Evolutionary conservation across 2,329 filamentous ascomycete species (phyloP).

Genomic region (Penicillium crustosum): DNA sequence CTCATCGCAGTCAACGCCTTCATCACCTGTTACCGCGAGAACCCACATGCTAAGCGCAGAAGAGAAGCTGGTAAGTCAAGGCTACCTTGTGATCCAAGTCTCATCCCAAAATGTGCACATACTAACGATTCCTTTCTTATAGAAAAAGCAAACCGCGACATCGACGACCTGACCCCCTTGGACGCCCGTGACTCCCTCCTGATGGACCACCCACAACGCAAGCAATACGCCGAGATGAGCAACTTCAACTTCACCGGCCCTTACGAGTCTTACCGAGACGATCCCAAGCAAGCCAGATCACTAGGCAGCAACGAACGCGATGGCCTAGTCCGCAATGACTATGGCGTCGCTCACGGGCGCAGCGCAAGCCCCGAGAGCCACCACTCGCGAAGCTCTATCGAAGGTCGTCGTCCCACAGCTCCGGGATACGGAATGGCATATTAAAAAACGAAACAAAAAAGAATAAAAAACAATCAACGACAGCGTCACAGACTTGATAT

Average conservation of each 20-base stretch:
- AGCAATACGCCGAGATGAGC: slow-evolving; percentile 39
- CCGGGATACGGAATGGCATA: slow-evolving; percentile 39
- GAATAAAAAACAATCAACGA: background rate
- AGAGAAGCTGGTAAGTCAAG: slow-evolving; percentile 78
- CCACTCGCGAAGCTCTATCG: slow-evolving; percentile 32
- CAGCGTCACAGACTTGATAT: slow-evolving; percentile 2
- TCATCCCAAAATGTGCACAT: slow-evolving; percentile 20
- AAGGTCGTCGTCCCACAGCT: slow-evolving; percentile 31
- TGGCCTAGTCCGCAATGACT: slow-evolving; percentile 32
- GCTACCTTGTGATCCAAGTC: background rate
- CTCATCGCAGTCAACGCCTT: slow-evolving; percentile 88
- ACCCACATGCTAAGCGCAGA: slow-evolving; percentile 83
- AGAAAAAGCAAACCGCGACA: slow-evolving; percentile 75
- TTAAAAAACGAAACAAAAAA: slow-evolving; percentile 15
- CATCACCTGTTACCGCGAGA: slow-evolving; percentile 77
- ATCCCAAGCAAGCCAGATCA: slow-evolving; percentile 28
- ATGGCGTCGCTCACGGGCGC: slow-evolving; percentile 30
- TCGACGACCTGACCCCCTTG: slow-evolving; percentile 80
- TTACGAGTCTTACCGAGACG: slow-evolving; percentile 43
- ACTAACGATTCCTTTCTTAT: slow-evolving; percentile 16
- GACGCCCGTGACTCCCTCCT: slow-evolving; percentile 72
- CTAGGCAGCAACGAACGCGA: slow-evolving; percentile 38
- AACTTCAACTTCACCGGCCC: slow-evolving; percentile 43
- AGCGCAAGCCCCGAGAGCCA: slow-evolving; percentile 26
- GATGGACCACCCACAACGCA: slow-evolving; percentile 57